A percentile compares a stretch with the other conserved stretches of the same genome.
These are phyloP conservation scores for Protomyces macrosporus DNA, from an alignment of 1,139 yeast genomes.

Conservation along the genomic window DNA sequence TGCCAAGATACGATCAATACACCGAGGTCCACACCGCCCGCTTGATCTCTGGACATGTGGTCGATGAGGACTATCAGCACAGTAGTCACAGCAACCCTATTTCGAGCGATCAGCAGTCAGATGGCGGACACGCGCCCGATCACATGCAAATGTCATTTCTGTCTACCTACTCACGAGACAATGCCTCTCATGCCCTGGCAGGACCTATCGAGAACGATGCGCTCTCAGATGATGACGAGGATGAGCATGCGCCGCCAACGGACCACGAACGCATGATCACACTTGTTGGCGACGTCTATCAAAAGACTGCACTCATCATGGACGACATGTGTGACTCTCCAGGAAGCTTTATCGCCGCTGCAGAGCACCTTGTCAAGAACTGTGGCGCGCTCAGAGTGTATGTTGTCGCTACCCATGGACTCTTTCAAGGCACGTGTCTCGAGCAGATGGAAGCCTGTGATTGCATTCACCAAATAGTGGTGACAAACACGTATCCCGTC, in stretches of 20 bases:
- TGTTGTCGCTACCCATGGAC: constrained; percentile 92
- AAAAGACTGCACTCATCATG: constrained; percentile 82
- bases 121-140: constrained; percentile 34
- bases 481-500: constrained; percentile 93
- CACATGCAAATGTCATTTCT: constrained; percentile 28
- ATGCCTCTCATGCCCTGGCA: constrained; percentile 18
- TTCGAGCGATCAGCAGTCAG: constrained; percentile 35
- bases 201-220: constrained; percentile 19
- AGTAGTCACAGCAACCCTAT: constrained; percentile 31
- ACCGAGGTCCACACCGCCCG: constrained; percentile 82
- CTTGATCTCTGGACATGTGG: constrained; percentile 94
- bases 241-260: constrained; percentile 70
- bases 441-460: constrained; percentile 70
- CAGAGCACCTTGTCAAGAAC: constrained; percentile 88
- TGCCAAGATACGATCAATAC: constrained; percentile 9
- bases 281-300: constrained; percentile 89
- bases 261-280: constrained; percentile 86
- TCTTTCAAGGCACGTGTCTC: constrained; percentile 79
- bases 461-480: constrained; percentile 82
- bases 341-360: constrained; percentile 89
- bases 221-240: constrained; percentile 42
- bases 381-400: constrained; percentile 93
- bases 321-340: constrained; percentile 98
- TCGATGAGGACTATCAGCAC: constrained; percentile 67
- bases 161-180: constrained; percentile 9